Conservation (phyloP, 352 stramenopile species). For the Phytophthora lateralis region DNA sequence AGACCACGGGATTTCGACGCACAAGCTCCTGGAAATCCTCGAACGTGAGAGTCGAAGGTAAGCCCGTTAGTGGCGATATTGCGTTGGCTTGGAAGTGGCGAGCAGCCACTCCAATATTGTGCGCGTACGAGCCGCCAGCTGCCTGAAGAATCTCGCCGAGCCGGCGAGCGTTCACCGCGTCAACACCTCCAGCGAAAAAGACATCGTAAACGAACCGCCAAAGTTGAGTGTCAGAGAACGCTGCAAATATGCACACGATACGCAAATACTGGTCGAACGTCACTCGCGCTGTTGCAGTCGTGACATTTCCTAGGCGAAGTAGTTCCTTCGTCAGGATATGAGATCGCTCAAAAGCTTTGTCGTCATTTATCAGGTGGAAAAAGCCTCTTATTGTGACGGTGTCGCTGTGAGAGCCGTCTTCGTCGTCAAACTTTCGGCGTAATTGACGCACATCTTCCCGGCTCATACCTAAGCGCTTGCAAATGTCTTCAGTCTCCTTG, state of each 20-base stretch:
- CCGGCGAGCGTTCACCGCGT: conserved; percentile 38
- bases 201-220: conserved; percentile 68
- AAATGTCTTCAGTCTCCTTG: conserved; percentile 36
- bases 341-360: conserved; percentile 40
- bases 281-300: conserved; percentile 31
- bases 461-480: conserved; percentile 40
- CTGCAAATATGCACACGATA: conserved; percentile 53
- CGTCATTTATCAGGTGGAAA: conserved; percentile 62
- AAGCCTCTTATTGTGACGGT: conserved; percentile 47
- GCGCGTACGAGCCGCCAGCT: conserved; percentile 43
- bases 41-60: conserved; percentile 40
- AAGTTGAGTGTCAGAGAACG: conserved; percentile 50
- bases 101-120: conserved; percentile 55
- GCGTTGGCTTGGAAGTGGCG: conserved; percentile 38
- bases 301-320: conserved; percentile 40
- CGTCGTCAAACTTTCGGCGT: conserved; percentile 44
- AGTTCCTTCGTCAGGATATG: conserved; percentile 49
- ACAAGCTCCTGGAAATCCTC: conserved; percentile 61
- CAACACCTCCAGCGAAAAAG: conserved; percentile 41
- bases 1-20: conserved; percentile 48
- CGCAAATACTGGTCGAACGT: conserved; percentile 64
- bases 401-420: conserved; percentile 40
- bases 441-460: conserved; percentile 38
- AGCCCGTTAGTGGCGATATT: conserved; percentile 24
- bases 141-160: conserved; percentile 50